Evolutionary conservation across 2,329 filamentous ascomycete genomes (phyloP).

Genomic region (Sclerotiophoma versabilis): DNA sequence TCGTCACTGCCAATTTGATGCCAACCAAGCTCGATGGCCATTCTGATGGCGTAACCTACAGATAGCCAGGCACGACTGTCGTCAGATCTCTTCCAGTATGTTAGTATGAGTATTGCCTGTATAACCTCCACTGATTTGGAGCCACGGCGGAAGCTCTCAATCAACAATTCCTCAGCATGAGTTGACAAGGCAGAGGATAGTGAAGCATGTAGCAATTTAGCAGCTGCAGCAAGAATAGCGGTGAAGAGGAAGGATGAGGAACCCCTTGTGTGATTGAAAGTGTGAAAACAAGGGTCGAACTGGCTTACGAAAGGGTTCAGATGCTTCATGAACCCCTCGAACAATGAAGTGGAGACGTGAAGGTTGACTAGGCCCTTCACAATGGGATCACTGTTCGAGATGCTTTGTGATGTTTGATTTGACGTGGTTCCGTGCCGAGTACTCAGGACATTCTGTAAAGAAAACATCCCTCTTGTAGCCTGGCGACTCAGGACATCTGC

Average conservation of each 20-base stretch:
- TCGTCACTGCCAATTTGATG: constrained; percentile 3
- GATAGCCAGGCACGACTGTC: constrained; percentile 16
- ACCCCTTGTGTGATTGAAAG: background rate
- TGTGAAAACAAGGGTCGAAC: constrained; percentile 4
- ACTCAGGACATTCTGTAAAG: background rate
- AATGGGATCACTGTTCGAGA: background rate
- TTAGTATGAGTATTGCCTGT: constrained; percentile 15
- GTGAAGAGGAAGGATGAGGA: background rate
- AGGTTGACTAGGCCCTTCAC: background rate
- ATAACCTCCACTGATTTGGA: constrained; percentile 3
- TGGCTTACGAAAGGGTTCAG: constrained; percentile 11
- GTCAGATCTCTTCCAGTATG: constrained; percentile 16
- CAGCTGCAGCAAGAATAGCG: background rate
- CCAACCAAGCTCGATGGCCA: constrained; percentile 19
- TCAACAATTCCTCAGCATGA: background rate
- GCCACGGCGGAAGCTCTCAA: background rate
- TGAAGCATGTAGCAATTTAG: background rate
- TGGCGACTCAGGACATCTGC: background rate
- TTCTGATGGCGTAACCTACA: constrained; percentile 13
- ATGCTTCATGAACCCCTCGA: constrained; percentile 12
- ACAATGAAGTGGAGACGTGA: constrained; percentile 2
- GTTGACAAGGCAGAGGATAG: background rate
- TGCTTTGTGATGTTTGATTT: background rate
- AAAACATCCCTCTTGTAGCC: constrained; percentile 1
- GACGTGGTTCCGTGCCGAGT: background rate